Evolutionary conservation across 345 rosid genomes (phyloP).

Genomic region (Anacardium occidentale): DNA sequence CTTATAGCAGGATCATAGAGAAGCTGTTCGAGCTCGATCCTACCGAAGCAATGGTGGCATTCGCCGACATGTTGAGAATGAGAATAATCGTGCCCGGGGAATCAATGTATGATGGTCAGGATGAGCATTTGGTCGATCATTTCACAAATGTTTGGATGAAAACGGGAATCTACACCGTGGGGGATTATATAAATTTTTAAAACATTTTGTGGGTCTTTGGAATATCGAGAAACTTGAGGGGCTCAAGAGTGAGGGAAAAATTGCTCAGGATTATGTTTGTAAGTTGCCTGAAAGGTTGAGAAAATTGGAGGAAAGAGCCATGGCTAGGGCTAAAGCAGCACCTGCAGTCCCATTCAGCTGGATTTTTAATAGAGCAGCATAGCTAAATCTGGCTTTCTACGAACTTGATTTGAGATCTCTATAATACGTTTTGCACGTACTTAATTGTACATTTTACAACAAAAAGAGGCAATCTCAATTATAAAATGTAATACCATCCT

Average conservation of each 20-base stretch:
- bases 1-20: conserved; percentile 36
- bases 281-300: conserved; percentile 31
- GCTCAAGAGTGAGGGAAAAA: conserved; percentile 28
- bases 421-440: too few species aligned
- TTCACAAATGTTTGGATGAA: conserved; percentile 30
- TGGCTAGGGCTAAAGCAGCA: conserved; percentile 7
- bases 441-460: too few species aligned
- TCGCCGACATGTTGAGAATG: conserved; percentile 46
- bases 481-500: too few species aligned
- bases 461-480: too few species aligned
- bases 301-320: conserved; percentile 16
- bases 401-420: too few species aligned
- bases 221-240: conserved; percentile 24
- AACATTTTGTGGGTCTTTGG: conserved; percentile 27
- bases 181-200: conserved; percentile 34
- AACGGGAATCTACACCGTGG: conserved; percentile 36
- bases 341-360: conserved; percentile 8
- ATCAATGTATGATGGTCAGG: too few species aligned
- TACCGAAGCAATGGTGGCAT: neutral
- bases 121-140: conserved; percentile 26
- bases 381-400: neutral
- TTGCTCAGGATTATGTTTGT: conserved; percentile 10
- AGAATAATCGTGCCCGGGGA: conserved; percentile 26
- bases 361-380: conserved; percentile 2
- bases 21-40: conserved; percentile 47